These are phyloP conservation scores for Fusarium torulosum DNA, from an alignment of 2,329 filamentous ascomycete genomes.

Conservation along the genomic window DNA sequence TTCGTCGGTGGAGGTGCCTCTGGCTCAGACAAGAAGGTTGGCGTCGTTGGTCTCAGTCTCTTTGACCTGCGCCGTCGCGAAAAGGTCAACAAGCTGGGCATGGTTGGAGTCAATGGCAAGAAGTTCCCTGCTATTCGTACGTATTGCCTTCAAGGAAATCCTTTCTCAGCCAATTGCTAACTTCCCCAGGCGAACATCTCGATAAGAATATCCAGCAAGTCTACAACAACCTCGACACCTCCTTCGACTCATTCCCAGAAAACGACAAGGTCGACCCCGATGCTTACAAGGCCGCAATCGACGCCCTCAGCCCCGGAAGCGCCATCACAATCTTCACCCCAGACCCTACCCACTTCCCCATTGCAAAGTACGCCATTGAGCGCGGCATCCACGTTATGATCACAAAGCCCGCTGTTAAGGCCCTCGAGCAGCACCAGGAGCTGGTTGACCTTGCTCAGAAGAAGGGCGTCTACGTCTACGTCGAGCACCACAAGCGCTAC, in stretches of 20 bases:
- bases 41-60: constrained; percentile 89
- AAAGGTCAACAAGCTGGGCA: constrained; percentile 86
- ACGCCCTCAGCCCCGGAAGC: constrained; percentile 82
- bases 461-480: constrained; percentile 86
- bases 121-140: constrained; percentile 93
- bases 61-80: constrained; percentile 90
- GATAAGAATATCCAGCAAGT: constrained; percentile 87
- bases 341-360: constrained; percentile 91
- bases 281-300: constrained; percentile 90
- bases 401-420: constrained; percentile 93
- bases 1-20: constrained; percentile 88
- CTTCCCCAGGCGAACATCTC: constrained; percentile 76
- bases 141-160: constrained; percentile 49
- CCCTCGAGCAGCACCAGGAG: constrained; percentile 80
- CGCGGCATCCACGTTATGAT: constrained; percentile 90
- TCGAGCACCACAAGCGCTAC: constrained; percentile 97
- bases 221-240: constrained; percentile 90
- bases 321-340: constrained; percentile 97
- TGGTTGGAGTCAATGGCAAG: constrained; percentile 89
- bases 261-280: constrained; percentile 80
- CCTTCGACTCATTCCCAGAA: constrained; percentile 84
- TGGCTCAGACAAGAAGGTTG: constrained; percentile 94
- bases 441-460: constrained; percentile 79
- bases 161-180: constrained; percentile 17
- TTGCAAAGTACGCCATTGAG: constrained; percentile 92